phyloP scores from a whole-genome alignment of 495 filamentous ascomycete genomes.

The Arthonia radiata region DNA sequence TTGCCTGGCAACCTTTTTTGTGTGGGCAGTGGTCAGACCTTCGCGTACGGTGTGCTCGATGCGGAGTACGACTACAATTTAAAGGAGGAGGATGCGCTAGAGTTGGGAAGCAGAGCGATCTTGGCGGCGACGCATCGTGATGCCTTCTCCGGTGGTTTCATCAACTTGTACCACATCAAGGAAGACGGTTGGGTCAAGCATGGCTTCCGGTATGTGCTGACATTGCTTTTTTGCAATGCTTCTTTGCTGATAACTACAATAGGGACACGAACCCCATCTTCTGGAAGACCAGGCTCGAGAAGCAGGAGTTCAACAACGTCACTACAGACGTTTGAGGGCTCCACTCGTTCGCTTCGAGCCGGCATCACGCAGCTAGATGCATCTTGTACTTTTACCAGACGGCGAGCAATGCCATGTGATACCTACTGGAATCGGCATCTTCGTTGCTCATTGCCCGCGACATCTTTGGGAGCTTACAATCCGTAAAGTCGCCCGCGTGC shows the following conservation, averaged over 20 bases:
- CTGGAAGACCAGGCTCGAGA: constrained; percentile 96
- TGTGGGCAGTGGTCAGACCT: constrained; percentile 92
- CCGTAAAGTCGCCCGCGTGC: no score
- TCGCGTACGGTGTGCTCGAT: constrained; percentile 93
- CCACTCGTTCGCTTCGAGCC: no score
- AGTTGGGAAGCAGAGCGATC: constrained; percentile 73
- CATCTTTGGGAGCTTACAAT: no score
- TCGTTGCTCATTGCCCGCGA: no score
- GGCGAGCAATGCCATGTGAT: no score
- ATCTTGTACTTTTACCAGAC: no score
- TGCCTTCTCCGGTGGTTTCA: constrained; percentile 92
- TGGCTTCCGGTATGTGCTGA: constrained; percentile 49
- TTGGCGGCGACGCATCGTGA: constrained; percentile 94
- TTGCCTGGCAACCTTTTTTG: constrained; percentile 90
- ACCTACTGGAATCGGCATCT: no score
- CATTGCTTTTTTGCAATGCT: constrained; percentile 4
- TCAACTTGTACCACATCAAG: constrained; percentile 97
- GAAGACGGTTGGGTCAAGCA: constrained; percentile 97
- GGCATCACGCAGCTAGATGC: no score
- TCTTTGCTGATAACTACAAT: constrained; percentile 2
- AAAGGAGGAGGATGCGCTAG: constrained; percentile 61
- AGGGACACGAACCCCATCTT: constrained; percentile 81
- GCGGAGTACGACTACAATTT: constrained; percentile 83
- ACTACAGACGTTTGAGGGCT: no score
- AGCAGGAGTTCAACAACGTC: constrained; percentile 95